These are phyloP conservation scores for Trametes sp. DNA, from an alignment of 1,284 basidiomycete species.

Conservation along the genomic window DNA sequence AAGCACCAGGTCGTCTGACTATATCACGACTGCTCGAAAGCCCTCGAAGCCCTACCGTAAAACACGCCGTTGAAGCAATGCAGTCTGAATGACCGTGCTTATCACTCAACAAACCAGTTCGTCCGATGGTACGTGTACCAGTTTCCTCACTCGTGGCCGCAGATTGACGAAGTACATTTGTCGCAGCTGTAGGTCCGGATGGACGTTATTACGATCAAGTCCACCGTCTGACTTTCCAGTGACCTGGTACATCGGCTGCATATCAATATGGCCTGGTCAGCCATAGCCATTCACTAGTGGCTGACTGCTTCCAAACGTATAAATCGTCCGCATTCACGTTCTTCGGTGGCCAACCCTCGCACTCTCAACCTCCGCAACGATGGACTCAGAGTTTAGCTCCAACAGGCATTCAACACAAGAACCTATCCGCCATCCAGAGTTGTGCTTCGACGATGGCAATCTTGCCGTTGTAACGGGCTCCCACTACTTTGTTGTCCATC, in stretches of 20 bases:
- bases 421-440: conserved; percentile 54
- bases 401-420: conserved; percentile 39
- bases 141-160: too few species aligned
- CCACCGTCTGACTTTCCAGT: too few species aligned
- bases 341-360: background rate
- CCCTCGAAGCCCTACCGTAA: background rate
- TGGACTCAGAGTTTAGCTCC: conserved; percentile 37
- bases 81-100: too few species aligned
- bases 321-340: too few species aligned
- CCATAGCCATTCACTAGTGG: background rate
- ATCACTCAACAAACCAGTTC: too few species aligned
- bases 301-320: background rate
- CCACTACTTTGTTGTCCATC: conserved; percentile 72
- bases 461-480: conserved; percentile 62
- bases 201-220: too few species aligned
- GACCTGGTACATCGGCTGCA: background rate
- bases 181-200: too few species aligned
- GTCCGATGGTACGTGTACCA: too few species aligned
- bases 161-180: too few species aligned
- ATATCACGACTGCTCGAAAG: too few species aligned
- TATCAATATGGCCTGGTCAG: background rate
- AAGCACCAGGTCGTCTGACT: conserved; percentile 1
- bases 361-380: conserved; percentile 4
- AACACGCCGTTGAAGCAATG: too few species aligned
- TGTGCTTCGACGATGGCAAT: conserved; percentile 75